These are phyloP conservation scores for Pseudonectria foliicola DNA, from an alignment of 2,329 filamentous ascomycete species.

Conservation along the genomic window DNA sequence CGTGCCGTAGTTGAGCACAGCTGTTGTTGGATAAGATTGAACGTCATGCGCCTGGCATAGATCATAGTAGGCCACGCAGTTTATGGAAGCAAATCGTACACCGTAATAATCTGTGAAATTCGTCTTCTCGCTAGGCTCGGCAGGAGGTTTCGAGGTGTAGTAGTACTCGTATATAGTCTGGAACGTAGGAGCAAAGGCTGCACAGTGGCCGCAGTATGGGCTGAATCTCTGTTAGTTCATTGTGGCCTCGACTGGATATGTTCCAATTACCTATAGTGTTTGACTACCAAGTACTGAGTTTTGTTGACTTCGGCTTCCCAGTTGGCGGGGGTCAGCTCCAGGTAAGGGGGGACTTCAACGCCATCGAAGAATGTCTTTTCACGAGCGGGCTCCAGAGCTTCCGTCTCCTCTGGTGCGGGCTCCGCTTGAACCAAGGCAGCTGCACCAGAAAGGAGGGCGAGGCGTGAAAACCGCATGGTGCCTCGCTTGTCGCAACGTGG, in stretches of 20 bases:
- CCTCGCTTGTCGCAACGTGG: background rate
- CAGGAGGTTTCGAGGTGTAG: slow-evolving; percentile 70
- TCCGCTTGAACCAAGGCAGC: slow-evolving; percentile 24
- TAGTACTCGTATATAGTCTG: slow-evolving; percentile 96
- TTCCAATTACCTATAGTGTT: slow-evolving; percentile 58
- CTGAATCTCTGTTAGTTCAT: slow-evolving; percentile 26
- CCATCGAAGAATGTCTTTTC: slow-evolving; percentile 58
- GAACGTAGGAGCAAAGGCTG: slow-evolving; percentile 71
- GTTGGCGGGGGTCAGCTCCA: slow-evolving; percentile 51
- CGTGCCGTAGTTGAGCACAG: slow-evolving; percentile 74
- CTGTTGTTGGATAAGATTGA: slow-evolving; percentile 65
- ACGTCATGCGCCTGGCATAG: slow-evolving; percentile 65
- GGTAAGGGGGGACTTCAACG: slow-evolving; percentile 57
- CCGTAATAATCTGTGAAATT: slow-evolving; percentile 76
- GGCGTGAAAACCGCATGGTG: slow-evolving; percentile 27
- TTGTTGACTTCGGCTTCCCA: slow-evolving; percentile 50
- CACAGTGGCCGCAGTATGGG: slow-evolving; percentile 65
- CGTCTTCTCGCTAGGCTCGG: slow-evolving; percentile 45
- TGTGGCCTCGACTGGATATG: background rate
- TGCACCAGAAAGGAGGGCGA: slow-evolving; percentile 40
- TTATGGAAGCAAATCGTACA: slow-evolving; percentile 78
- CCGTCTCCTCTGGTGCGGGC: slow-evolving; percentile 24
- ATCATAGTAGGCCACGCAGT: slow-evolving; percentile 79
- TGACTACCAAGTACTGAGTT: slow-evolving; percentile 47
- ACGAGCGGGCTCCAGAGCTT: slow-evolving; percentile 20